Evolutionary conservation across 2,329 filamentous ascomycete genomes (phyloP), one percentile per base, ranked within the genome.

Genomic region (Colletotrichum tropicicola): DNA sequence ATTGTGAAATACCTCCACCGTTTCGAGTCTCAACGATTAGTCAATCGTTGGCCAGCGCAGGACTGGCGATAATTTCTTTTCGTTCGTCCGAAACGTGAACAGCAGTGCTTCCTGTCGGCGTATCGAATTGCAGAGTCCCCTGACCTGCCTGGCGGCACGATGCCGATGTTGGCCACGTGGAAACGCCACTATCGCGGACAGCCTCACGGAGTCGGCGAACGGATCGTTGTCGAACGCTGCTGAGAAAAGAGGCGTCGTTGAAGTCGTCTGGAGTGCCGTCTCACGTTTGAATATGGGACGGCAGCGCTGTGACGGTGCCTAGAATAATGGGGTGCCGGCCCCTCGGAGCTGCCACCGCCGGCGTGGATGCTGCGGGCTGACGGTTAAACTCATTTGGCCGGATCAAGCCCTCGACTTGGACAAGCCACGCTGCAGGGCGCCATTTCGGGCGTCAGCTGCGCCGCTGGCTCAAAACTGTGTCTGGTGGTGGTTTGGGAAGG

Each of bases 141-240:
- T n/a, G 15, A 39, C 19, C 60, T n/a, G 28, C 21, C 47, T 51
- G 17, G 17, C 32, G 27, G 56, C 41, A 52, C 47, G 30, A 47
- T 59, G 47, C 41, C 9, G 41, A 17, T 52, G 32, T 44, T 28
- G 15, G 25, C 37, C 63, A 62, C 45, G 59, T 66, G 45, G 59
- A 53, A 4, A 23, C 25, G 39, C 47, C 59, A 59, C 32, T 23
- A 51, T 63, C 28, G 21, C 21, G 32, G 23, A 23, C 17, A 41
- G 21, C 19, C 25, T 47, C 13, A 3, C 21, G 25, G n/a, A 21
- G 27, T 27, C 10, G 21, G 32, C 15, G 41, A 35, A 25, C 32
- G 21, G 21, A n/a, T 30, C 17, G 10, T 58, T 5, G 28, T 37
- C 12, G 32, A 44, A 15, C 5, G 7, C 25, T 32, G 47, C 51